These are phyloP conservation scores for Euphorbia tirucalli DNA, from an alignment of 345 rosid genomes.

Conservation along the genomic window DNA sequence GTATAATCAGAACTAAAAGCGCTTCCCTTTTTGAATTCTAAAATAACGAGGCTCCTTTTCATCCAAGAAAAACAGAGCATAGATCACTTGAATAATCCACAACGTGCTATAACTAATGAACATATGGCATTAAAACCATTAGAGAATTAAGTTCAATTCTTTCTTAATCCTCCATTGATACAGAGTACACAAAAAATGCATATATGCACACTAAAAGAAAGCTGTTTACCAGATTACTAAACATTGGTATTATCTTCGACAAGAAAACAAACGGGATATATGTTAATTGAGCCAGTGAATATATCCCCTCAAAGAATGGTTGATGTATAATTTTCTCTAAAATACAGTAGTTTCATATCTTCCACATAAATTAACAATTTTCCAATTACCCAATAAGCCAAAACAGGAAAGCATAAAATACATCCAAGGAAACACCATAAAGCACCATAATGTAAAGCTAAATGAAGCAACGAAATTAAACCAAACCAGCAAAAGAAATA, in stretches of 20 bases:
- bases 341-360: background rate
- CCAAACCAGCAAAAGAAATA: background rate
- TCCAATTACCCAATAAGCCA: background rate
- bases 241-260: background rate
- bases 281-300: background rate
- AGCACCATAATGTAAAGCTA: background rate
- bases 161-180: background rate
- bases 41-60: background rate
- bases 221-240: background rate
- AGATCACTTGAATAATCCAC: background rate
- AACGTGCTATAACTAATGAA: background rate
- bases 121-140: background rate
- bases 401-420: background rate
- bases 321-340: background rate
- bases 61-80: background rate
- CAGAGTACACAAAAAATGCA: background rate
- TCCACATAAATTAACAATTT: background rate
- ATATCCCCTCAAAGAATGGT: no score
- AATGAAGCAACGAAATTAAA: background rate
- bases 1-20: background rate
- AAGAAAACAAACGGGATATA: background rate
- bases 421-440: background rate
- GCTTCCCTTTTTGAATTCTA: background rate
- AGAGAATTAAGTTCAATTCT: background rate
- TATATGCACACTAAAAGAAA: background rate